phyloP scores from a whole-genome alignment of 1,139 yeast genomes.

The Diutina ranongensis region DNA sequence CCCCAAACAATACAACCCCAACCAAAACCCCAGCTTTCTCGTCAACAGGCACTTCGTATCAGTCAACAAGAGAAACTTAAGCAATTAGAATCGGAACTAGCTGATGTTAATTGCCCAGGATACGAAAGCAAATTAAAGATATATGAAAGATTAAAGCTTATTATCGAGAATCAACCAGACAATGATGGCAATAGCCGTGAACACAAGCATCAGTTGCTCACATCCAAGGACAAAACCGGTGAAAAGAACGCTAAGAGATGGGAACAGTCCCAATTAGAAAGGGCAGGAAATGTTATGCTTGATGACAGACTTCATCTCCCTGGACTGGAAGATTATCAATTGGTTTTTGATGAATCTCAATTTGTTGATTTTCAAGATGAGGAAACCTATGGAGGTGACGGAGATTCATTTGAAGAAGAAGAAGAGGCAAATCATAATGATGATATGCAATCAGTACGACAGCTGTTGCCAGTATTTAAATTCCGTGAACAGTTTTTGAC shows the following conservation, averaged over 20 bases:
- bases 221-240: conserved; percentile 8
- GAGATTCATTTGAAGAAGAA: neutral
- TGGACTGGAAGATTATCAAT: conserved; percentile 51
- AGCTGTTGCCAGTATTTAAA: conserved; percentile 65
- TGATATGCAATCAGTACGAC: conserved; percentile 36
- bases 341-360: conserved; percentile 74
- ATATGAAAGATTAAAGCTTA: conserved; percentile 32
- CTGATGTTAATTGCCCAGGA: conserved; percentile 36
- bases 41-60: conserved; percentile 23
- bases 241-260: conserved; percentile 27
- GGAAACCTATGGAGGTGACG: conserved; percentile 11
- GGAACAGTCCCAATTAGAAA: conserved; percentile 53
- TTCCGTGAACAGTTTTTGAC: conserved; percentile 53
- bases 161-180: conserved; percentile 25
- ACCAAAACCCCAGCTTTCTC: conserved; percentile 10
- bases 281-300: conserved; percentile 27
- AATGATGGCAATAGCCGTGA: conserved; percentile 16
- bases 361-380: conserved; percentile 54
- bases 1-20: neutral
- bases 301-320: conserved; percentile 37
- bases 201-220: conserved; percentile 13
- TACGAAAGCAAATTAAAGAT: conserved; percentile 38
- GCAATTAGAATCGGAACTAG: conserved; percentile 27
- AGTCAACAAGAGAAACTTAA: conserved; percentile 15
- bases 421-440: neutral